These are phyloP conservation scores for Mycosphaerella arachidis DNA, from an alignment of 2,329 filamentous ascomycete genomes.

Conservation along the genomic window DNA sequence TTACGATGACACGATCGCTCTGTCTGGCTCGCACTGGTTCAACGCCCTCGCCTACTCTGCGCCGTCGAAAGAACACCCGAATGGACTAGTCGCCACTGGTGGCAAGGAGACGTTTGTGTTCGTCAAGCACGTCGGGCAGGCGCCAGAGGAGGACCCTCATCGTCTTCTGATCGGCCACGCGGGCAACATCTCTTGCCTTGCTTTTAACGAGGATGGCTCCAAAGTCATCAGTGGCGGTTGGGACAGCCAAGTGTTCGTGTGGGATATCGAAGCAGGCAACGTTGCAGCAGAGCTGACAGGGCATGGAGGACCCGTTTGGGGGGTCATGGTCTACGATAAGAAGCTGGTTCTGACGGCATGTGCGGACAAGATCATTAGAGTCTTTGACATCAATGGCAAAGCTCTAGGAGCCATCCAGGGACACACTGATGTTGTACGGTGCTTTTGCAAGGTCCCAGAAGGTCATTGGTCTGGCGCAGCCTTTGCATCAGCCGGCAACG, in stretches of 20 bases:
- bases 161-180: conserved; percentile 80
- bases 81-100: conserved; percentile 80
- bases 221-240: conserved; percentile 88
- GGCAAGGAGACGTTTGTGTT: conserved; percentile 93
- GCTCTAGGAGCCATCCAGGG: conserved; percentile 62
- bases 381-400: conserved; percentile 66
- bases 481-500: conserved; percentile 93
- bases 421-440: conserved; percentile 78
- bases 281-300: conserved; percentile 66
- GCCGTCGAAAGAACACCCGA: conserved; percentile 62
- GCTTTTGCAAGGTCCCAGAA: conserved; percentile 74
- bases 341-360: conserved; percentile 75
- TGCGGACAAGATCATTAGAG: conserved; percentile 81
- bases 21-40: conserved; percentile 78
- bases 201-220: conserved; percentile 66
- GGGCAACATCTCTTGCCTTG: conserved; percentile 82
- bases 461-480: conserved; percentile 77
- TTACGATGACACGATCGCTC: conserved; percentile 74
- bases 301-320: conserved; percentile 82
- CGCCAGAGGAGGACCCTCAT: conserved; percentile 71
- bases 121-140: conserved; percentile 66
- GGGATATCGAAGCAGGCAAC: conserved; percentile 84
- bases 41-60: conserved; percentile 77
- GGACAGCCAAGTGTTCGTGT: conserved; percentile 84
- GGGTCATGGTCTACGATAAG: conserved; percentile 77